Base-by-base conservation (phyloP, 805 yeast species). In the Candida ulmi region DNA sequence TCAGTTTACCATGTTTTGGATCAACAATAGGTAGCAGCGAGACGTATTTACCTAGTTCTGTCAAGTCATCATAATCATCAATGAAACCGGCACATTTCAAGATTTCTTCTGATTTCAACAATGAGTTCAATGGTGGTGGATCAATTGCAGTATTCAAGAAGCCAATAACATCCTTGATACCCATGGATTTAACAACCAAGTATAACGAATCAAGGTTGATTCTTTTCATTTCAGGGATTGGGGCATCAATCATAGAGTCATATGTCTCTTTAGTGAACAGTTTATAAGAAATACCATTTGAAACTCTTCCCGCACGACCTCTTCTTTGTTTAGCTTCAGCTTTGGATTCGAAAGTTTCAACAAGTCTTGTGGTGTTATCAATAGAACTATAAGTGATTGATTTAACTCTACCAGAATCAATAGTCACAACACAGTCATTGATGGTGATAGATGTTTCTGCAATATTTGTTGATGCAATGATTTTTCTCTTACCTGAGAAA, bases 231-330 rank as follows among this genome's bases (percentile, higher is more conserved):
- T 91, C 99, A 0, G 99, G 97, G 15, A 83, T 69, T 1, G 96
- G 95, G 48, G 82, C 81, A 2, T 72, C 66, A 13, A 72, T 63
- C 91, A 88, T 83, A 1, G 59, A 58, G 5, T 68, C 66, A 51
- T 77, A 77, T 0, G 86, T 73, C 3, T 74, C 74, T 38, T 66
- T 63, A 2, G 96, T 82, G 60, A 76, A 91, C 35, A 91, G 55
- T 55, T 85, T 88, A 61, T 78, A 91, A 46, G 97, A 88, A 12
- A 68, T 65, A 41, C 99, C 99, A 19, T 69, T 69, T 27, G 80
- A 75, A 11, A 91, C 88, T 74, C 99, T 90, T 46, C 99, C 99
- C n/a, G 97, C 91, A 68, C 99, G 84, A 58, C 99, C 99, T 59
- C 96, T 71, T 64, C 99, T 75, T 61, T 91, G 99, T 17, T 78